Base-by-base conservation (phyloP, 148 eudicot genomes). In the Gaultheria prostrata region DNA sequence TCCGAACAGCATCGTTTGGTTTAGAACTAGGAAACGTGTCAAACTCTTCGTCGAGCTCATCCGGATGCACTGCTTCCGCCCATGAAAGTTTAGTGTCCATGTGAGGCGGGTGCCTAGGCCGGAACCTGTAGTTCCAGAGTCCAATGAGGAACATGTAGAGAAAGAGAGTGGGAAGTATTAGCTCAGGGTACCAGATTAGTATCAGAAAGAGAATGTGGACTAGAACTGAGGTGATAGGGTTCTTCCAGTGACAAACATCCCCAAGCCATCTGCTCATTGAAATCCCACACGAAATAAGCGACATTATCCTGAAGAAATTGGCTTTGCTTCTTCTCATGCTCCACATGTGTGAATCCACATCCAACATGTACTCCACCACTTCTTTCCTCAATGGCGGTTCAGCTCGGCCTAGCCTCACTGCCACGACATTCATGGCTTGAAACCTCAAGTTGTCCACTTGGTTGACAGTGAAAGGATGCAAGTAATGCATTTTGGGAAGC, bases 281-380 rank as follows among this genome's bases (percentile, higher is more conserved):
- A 17, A 89, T 71, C 59, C 76, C 17, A 1, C 89, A 83, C 0
- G 89, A 89, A 4, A 87, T 76, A 3, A 89, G 82, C 4, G 91
- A 86, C 86, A 89, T 89, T 35, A 88, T 82, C 30, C 90, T 33
- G 63, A 86, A 89, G 87, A 89, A 89, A 75, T 89, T 89, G 18
- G 91, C 91, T 72, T 89, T 88, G 85, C 90, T 88, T 84, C 90
- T 70, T 80, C 90, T 89, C 89, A 89, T 89, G 61, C 87, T 86
- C 91, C 91, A 89, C 87, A 88, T 88, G 78, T 86, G 86, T 39
- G 87, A 87, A 89, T 89, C 91, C 2, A 87, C 91, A 78, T 89
- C 89, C 28, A 89, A 35, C 89, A 89, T 89, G 85, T 85, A 86
- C 80, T 89, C 87, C 13, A 87, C 89, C 51, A 85, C 89, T 77